These are phyloP conservation scores for Flaveria bidentis DNA, from an alignment of 129 eudicot species.

Conservation along the genomic window DNA sequence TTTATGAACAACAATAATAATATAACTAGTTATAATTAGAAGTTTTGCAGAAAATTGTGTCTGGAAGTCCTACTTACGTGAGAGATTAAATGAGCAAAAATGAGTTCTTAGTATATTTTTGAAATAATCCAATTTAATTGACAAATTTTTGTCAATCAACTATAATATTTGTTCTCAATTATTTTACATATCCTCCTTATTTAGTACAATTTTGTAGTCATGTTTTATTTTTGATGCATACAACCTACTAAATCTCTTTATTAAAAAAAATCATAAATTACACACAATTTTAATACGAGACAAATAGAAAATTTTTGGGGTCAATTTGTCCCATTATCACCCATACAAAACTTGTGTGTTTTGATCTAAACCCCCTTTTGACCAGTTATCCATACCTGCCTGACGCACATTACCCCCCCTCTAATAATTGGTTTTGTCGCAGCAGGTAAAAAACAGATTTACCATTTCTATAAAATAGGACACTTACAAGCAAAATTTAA, in stretches of 20 bases:
- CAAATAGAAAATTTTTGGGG: no score
- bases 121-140: not conserved
- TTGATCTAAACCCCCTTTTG: no score
- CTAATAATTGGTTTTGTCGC: no score
- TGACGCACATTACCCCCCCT: no score
- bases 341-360: no score
- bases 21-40: not conserved
- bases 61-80: not conserved
- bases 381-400: no score
- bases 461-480: no score
- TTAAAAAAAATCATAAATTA: not conserved
- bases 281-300: no score
- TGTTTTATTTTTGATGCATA: not conserved
- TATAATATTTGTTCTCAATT: not conserved
- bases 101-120: not conserved
- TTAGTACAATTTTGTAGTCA: not conserved
- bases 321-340: no score
- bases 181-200: not conserved
- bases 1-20: no score
- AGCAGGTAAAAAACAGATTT: no score
- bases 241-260: not conserved
- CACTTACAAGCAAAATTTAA: not conserved
- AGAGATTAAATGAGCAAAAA: not conserved
- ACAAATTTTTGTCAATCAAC: not conserved
- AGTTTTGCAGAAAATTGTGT: not conserved